Percentiles rank a stretch among this genome's conserved stretches.
Conservation (phyloP, 805 yeast species). For the Clavispora phyllophila region DNA sequence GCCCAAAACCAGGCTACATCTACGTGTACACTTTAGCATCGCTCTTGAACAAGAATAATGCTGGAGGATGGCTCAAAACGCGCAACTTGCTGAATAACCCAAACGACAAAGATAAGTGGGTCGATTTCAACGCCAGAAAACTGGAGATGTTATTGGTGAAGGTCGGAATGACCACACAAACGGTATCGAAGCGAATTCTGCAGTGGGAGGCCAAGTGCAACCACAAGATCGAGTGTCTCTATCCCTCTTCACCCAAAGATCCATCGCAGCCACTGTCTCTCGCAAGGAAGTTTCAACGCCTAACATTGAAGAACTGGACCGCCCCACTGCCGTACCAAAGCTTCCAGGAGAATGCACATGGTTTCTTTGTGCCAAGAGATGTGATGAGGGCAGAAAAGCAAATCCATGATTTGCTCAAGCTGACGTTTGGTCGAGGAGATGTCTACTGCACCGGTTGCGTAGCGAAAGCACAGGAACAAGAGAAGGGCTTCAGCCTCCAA, state of each 20-base stretch:
- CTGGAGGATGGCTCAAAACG: slow-evolving; percentile 35
- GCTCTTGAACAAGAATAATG: slow-evolving; percentile 25
- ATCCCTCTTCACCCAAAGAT: slow-evolving; percentile 22
- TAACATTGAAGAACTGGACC: neutral
- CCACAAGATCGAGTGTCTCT: slow-evolving; percentile 38
- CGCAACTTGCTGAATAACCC: slow-evolving; percentile 20
- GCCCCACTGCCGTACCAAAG: slow-evolving; percentile 6
- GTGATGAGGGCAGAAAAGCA: slow-evolving; percentile 35
- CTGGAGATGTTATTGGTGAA: slow-evolving; percentile 41
- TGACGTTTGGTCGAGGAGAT: slow-evolving; percentile 43
- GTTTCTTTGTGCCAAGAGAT: slow-evolving; percentile 29
- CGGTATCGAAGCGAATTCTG: slow-evolving; percentile 35
- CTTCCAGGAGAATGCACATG: slow-evolving; percentile 21
- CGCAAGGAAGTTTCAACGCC: slow-evolving; percentile 2
- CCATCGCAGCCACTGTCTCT: slow-evolving; percentile 1
- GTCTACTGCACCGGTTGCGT: slow-evolving; percentile 46
- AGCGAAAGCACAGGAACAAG: slow-evolving; percentile 2
- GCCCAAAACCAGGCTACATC: slow-evolving; percentile 34
- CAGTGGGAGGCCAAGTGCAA: slow-evolving; percentile 54
- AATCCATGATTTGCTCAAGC: slow-evolving; percentile 37
- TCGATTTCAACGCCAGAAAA: slow-evolving; percentile 31
- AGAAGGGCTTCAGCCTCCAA: slow-evolving; percentile 1
- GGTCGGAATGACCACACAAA: slow-evolving; percentile 50
- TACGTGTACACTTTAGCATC: slow-evolving; percentile 47
- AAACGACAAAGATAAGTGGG: slow-evolving; percentile 22